A percentile compares a stretch with the other conserved stretches of the same genome.
These are phyloP conservation scores for Anethum foeniculum DNA, from an alignment of 140 eudicot species.

Conservation along the genomic window DNA sequence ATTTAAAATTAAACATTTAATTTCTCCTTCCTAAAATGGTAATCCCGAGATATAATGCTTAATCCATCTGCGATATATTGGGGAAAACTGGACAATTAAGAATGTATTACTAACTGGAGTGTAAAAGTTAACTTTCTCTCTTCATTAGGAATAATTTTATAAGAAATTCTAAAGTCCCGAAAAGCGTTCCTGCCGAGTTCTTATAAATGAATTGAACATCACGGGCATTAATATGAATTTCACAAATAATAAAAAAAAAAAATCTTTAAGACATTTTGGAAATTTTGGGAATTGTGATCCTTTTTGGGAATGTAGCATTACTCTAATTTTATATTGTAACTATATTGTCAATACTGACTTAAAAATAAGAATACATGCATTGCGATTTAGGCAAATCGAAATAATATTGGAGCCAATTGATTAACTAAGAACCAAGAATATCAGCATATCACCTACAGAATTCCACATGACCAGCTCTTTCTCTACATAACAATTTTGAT, in stretches of 20 bases:
- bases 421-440: not conserved
- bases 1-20: too few species aligned
- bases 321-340: not conserved
- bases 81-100: not conserved
- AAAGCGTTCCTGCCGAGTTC: too few species aligned
- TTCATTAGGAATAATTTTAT: not conserved
- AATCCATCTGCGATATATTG: not conserved
- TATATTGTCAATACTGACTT: not conserved
- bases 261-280: too few species aligned
- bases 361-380: not conserved
- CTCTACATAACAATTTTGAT: slow-evolving; percentile 75
- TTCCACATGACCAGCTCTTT: slow-evolving; percentile 68
- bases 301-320: too few species aligned
- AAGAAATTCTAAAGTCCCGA: too few species aligned
- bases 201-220: too few species aligned
- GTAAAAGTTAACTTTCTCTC: not conserved
- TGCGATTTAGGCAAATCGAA: not conserved
- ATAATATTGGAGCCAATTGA: slow-evolving; percentile 1
- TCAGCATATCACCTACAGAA: slow-evolving; percentile 27
- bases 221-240: too few species aligned
- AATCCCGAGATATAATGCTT: not conserved
- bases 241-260: too few species aligned
- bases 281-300: too few species aligned
- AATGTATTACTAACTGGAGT: not conserved
- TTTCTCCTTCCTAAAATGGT: not conserved